A percentile compares a stretch with the other conserved stretches of the same genome.
These are phyloP conservation scores for Chaetomiaceae sp. DNA, from an alignment of 2,329 filamentous ascomycete genomes.

Conservation along the genomic window DNA sequence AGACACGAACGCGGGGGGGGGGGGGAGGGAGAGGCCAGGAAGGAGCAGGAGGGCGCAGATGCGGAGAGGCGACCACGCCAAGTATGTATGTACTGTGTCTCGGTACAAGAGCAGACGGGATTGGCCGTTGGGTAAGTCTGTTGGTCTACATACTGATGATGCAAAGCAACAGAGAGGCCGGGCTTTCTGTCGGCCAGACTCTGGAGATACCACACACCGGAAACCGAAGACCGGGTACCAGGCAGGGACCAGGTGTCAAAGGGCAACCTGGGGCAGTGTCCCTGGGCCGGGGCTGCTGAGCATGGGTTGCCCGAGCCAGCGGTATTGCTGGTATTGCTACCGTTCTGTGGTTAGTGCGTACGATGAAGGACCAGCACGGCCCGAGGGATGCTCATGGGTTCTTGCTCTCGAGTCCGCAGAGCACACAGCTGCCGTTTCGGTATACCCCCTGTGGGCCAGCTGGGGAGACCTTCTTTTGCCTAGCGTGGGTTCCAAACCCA, in stretches of 20 bases:
- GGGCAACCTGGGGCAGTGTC: background rate
- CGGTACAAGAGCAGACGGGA: constrained; percentile 12
- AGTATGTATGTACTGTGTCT: constrained; percentile 7
- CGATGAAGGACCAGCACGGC: constrained; percentile 15
- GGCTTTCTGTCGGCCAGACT: constrained; percentile 23
- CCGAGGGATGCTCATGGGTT: constrained; percentile 17
- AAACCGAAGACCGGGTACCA: constrained; percentile 16
- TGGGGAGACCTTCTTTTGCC: constrained; percentile 5
- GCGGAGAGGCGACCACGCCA: constrained; percentile 4
- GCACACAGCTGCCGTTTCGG: constrained; percentile 18
- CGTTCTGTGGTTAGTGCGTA: constrained; percentile 11
- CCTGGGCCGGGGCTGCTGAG: background rate
- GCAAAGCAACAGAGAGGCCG: constrained; percentile 15
- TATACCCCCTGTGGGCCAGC: constrained; percentile 11
- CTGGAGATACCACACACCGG: constrained; percentile 8
- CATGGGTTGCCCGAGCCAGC: constrained; percentile 2
- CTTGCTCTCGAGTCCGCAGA: constrained; percentile 14
- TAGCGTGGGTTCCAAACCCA: constrained; percentile 15
- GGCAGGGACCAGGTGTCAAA: constrained; percentile 1
- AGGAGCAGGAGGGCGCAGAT: constrained; percentile 11
- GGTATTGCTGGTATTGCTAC: constrained; percentile 9
- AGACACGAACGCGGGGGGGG: background rate
- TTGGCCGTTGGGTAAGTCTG: constrained; percentile 14
- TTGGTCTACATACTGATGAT: constrained; percentile 13
- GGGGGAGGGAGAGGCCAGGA: constrained; percentile 1